These are phyloP conservation scores for Wickerhamiella occidentalis DNA, from an alignment of 805 yeast genomes.

Conservation along the genomic window DNA sequence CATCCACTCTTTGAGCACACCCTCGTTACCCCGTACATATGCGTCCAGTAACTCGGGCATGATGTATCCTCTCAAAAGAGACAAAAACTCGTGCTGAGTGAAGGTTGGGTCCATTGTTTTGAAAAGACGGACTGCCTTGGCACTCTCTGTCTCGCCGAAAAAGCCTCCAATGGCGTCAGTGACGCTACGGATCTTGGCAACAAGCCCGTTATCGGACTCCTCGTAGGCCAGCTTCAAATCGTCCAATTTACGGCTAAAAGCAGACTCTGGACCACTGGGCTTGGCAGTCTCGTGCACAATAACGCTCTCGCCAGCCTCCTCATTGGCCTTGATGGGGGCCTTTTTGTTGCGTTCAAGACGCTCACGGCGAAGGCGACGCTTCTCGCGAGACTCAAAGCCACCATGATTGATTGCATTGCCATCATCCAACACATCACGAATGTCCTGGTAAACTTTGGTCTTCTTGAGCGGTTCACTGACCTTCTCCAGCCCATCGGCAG, in stretches of 20 bases:
- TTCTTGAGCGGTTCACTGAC: conserved; percentile 87
- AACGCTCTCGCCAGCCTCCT: conserved; percentile 60
- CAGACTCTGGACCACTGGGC: conserved; percentile 58
- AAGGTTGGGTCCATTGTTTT: conserved; percentile 83
- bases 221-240: conserved; percentile 55
- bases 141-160: conserved; percentile 93
- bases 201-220: conserved; percentile 85
- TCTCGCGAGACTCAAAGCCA: conserved; percentile 77
- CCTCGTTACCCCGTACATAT: conserved; percentile 80
- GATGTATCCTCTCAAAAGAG: conserved; percentile 78
- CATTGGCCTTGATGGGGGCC: conserved; percentile 55
- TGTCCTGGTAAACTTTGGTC: conserved; percentile 80
- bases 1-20: conserved; percentile 75
- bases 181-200: conserved; percentile 67
- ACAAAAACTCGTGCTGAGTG: conserved; percentile 62
- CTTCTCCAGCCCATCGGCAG: conserved; percentile 73
- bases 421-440: conserved; percentile 78
- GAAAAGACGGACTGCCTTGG: conserved; percentile 78
- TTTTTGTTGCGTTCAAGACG: conserved; percentile 33
- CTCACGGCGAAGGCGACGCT: conserved; percentile 62
- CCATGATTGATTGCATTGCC: conserved; percentile 86
- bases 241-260: conserved; percentile 53
- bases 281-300: conserved; percentile 73
- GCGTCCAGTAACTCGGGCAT: conserved; percentile 95
- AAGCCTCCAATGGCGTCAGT: conserved; percentile 72